phyloP scores from a whole-genome alignment of 495 filamentous ascomycete species.

The Aspergillus sclerotiicarbonarius region DNA sequence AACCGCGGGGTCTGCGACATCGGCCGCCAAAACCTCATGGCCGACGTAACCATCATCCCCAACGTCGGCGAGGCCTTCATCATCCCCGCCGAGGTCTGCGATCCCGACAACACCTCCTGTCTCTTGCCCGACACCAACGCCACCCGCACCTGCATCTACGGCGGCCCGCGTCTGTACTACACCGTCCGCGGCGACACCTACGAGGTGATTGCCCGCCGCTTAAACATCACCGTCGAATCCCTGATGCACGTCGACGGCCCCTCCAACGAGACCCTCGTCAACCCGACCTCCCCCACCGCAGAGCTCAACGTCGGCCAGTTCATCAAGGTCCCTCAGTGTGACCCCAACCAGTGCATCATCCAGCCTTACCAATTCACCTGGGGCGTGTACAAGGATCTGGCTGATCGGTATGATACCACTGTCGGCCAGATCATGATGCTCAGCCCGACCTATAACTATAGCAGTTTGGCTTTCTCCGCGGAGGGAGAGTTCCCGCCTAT shows the following conservation, averaged over 20 bases:
- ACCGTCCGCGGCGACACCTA: conserved; percentile 18
- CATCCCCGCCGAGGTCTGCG: conserved; percentile 14
- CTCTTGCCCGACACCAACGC: conserved; percentile 2
- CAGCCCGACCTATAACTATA: conserved; percentile 17
- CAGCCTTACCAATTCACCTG: conserved; percentile 10
- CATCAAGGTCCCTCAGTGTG: conserved; percentile 14
- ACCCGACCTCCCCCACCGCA: conserved; percentile 1
- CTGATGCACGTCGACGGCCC: neutral
- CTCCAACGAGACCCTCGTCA: too few relatives aligned
- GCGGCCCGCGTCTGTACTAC: conserved; percentile 18
- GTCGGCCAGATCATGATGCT: conserved; percentile 16
- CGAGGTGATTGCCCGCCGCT: conserved; percentile 8
- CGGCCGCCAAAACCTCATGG: conserved; percentile 18
- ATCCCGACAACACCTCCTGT: conserved; percentile 17
- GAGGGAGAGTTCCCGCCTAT: conserved; percentile 7
- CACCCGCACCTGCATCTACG: conserved; percentile 11
- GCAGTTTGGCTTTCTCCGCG: neutral
- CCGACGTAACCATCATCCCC: conserved; percentile 14
- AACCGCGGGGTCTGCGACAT: conserved; percentile 21
- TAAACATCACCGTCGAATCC: conserved; percentile 16
- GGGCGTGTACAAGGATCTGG: conserved; percentile 19
- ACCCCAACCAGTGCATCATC: conserved; percentile 13
- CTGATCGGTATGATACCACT: conserved; percentile 7
- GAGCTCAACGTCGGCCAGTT: conserved; percentile 8
- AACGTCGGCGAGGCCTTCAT: conserved; percentile 8